Percentiles rank a stretch among this genome's conserved stretches.
These are phyloP conservation scores for Escovopsis sp. DNA, from an alignment of 2,329 filamentous ascomycete species.

Conservation along the genomic window DNA sequence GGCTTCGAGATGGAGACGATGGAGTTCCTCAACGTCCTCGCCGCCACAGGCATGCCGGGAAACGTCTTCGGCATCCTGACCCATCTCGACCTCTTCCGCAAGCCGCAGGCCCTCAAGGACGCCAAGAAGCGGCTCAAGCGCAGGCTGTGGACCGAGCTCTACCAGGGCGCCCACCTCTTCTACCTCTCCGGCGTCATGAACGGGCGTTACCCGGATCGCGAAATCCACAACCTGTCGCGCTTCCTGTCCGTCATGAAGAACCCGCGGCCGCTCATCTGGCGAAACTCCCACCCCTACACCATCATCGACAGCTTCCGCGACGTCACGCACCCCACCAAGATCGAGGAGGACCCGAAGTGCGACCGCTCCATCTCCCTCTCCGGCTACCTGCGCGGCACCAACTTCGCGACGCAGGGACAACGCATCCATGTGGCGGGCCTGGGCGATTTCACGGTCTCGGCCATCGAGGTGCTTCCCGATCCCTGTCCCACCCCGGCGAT, in stretches of 20 bases:
- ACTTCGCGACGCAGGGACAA: conserved; percentile 75
- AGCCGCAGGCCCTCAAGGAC: conserved; percentile 78
- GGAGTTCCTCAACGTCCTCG: conserved; percentile 92
- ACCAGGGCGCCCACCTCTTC: conserved; percentile 93
- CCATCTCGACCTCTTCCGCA: conserved; percentile 88
- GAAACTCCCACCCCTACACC: conserved; percentile 90
- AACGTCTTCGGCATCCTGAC: conserved; percentile 97
- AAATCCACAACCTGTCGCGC: conserved; percentile 86
- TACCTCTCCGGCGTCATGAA: conserved; percentile 95
- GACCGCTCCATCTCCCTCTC: conserved; percentile 85
- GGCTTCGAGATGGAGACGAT: conserved; percentile 99
- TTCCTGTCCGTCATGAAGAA: conserved; percentile 99
- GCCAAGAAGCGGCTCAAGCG: conserved; percentile 96
- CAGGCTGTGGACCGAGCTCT: conserved; percentile 90
- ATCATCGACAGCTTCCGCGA: conserved; percentile 91
- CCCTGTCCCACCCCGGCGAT: conserved; percentile 89
- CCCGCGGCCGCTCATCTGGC: conserved; percentile 86
- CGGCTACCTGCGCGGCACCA: conserved; percentile 87
- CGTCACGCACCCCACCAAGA: conserved; percentile 80
- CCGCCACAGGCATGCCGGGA: conserved; percentile 92
- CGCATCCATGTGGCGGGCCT: conserved; percentile 85
- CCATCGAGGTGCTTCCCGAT: conserved; percentile 78
- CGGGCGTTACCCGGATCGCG: conserved; percentile 88
- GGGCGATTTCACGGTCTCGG: conserved; percentile 72
- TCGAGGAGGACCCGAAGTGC: conserved; percentile 79